phyloP scores from a whole-genome alignment of 2,329 filamentous ascomycete species.

The Sclerotinia borealis region DNA sequence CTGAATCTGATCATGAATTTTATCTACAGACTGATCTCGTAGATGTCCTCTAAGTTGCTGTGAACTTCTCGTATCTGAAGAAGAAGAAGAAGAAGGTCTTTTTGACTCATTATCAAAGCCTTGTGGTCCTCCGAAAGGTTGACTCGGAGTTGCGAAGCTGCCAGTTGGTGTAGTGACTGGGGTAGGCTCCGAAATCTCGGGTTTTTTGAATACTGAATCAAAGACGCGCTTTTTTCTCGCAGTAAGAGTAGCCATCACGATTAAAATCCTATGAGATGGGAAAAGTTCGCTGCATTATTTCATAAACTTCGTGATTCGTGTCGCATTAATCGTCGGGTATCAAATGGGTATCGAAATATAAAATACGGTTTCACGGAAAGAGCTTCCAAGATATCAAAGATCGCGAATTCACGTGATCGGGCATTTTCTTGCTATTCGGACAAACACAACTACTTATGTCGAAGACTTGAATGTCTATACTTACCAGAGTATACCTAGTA shows the following conservation, averaged over 20 bases:
- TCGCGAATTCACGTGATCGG: not conserved
- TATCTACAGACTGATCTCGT: conserved; percentile 7
- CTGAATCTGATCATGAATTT: conserved; percentile 40
- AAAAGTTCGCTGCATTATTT: not conserved
- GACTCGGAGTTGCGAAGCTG: conserved; percentile 23
- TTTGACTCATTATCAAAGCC: not conserved
- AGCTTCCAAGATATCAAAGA: not conserved
- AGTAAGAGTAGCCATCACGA: conserved; percentile 10
- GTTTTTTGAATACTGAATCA: conserved; percentile 28
- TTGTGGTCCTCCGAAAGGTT: conserved; percentile 24
- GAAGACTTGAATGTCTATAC: too few species aligned
- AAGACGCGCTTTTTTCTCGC: conserved; percentile 29
- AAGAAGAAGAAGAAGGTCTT: conserved; percentile 1
- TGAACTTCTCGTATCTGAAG: not conserved
- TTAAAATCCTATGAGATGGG: not conserved
- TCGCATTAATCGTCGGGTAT: not conserved
- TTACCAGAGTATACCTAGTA: too few species aligned
- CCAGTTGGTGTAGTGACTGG: conserved; percentile 25
- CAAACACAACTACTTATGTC: too few species aligned
- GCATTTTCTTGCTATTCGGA: not conserved
- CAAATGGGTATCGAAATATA: not conserved
- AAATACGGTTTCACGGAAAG: not conserved
- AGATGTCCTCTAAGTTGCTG: not conserved
- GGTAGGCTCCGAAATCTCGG: conserved; percentile 28
- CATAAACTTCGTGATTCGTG: not conserved